These are phyloP conservation scores for Wickerhamiella nectarea DNA, from an alignment of 805 yeast species.

Conservation along the genomic window DNA sequence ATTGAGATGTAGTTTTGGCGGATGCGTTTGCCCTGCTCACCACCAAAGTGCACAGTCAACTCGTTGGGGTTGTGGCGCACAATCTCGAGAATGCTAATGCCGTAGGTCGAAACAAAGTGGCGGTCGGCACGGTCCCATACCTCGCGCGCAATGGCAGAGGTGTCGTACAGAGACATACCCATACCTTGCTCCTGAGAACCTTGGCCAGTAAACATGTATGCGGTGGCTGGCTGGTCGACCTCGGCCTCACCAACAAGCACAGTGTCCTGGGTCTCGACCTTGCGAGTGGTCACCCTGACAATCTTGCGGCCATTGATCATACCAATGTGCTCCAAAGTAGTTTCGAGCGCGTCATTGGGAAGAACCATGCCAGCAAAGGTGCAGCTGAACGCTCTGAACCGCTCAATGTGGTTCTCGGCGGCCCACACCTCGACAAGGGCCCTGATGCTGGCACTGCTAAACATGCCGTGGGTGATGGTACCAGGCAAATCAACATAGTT, in stretches of 20 bases:
- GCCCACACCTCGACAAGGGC: constrained; percentile 96
- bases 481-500: constrained; percentile 89
- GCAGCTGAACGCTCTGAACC: constrained; percentile 90
- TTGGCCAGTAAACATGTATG: constrained; percentile 97
- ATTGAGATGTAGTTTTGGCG: constrained; percentile 88
- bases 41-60: constrained; percentile 92
- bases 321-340: constrained; percentile 88
- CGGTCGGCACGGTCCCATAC: constrained; percentile 98
- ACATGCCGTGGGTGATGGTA: constrained; percentile 98
- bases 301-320: constrained; percentile 99
- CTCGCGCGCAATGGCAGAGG: constrained; percentile 79
- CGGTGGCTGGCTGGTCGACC: constrained; percentile 93
- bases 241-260: constrained; percentile 95
- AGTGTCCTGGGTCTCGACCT: constrained; percentile 59
- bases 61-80: constrained; percentile 93
- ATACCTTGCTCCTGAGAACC: constrained; percentile 99
- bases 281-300: constrained; percentile 78
- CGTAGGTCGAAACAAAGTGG: constrained; percentile 86
- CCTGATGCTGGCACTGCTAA: constrained; percentile 89
- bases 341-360: constrained; percentile 81
- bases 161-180: constrained; percentile 97
- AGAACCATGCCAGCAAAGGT: constrained; percentile 92
- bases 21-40: constrained; percentile 89
- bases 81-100: constrained; percentile 92
- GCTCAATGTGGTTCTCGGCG: constrained; percentile 88